Conservation (phyloP, 805 yeast genomes). For the Ogataea trehalophila region DNA sequence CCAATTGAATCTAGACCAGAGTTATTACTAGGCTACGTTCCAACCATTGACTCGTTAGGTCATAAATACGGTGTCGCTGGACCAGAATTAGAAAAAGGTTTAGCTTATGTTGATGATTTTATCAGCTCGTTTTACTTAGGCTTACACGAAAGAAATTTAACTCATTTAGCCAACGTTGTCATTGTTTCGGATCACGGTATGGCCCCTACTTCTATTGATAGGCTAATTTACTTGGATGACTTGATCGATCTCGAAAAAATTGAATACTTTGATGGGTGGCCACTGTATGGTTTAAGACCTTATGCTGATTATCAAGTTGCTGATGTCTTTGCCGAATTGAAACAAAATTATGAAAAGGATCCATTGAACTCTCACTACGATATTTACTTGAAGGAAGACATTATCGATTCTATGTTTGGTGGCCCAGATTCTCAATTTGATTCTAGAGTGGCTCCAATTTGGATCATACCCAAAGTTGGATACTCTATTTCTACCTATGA, state of each 20-base stretch:
- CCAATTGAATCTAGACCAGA: constrained; percentile 60
- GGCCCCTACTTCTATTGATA: constrained; percentile 75
- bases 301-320: constrained; percentile 33
- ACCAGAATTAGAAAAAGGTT: constrained; percentile 45
- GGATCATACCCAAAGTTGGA: constrained; percentile 83
- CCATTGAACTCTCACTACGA: constrained; percentile 33
- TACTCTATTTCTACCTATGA: constrained; percentile 64
- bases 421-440: constrained; percentile 36
- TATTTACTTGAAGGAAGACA: constrained; percentile 49
- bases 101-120: constrained; percentile 62
- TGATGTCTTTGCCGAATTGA: constrained; percentile 43
- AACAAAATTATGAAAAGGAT: constrained; percentile 26
- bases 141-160: constrained; percentile 49
- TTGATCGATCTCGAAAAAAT: constrained; percentile 49
- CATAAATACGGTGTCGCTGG: constrained; percentile 71
- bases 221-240: constrained; percentile 72
- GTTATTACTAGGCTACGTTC: constrained; percentile 71
- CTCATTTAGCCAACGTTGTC: constrained; percentile 64
- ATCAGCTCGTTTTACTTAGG: constrained; percentile 46
- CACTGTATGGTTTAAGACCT: constrained; percentile 75
- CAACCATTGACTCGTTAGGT: constrained; percentile 76
- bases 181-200: constrained; percentile 91
- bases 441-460: constrained; percentile 73
- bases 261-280: constrained; percentile 77
- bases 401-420: constrained; percentile 57